phyloP scores from a whole-genome alignment of 257 asterid genomes.

The Osmanthus fragrans region DNA sequence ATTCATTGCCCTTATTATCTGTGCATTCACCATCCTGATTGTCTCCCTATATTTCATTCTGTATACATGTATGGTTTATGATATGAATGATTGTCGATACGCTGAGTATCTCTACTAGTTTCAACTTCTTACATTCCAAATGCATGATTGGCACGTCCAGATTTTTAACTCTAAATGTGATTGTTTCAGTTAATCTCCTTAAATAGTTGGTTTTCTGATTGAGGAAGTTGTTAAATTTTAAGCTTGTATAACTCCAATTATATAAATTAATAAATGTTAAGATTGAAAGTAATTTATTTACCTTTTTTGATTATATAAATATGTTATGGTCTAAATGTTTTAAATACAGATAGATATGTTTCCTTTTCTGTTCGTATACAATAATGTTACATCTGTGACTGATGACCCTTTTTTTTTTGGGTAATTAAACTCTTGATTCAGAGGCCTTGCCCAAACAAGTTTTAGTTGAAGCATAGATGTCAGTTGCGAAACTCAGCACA shows the following conservation, averaged over 20 bases:
- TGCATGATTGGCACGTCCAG: conserved; percentile 2
- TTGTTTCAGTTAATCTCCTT: background rate
- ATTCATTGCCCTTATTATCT: background rate
- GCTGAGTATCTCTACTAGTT: background rate
- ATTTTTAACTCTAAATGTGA: background rate
- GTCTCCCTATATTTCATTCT: background rate
- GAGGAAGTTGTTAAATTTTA: background rate
- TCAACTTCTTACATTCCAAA: background rate
- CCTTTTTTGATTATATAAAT: conserved; percentile 3
- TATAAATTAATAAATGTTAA: background rate
- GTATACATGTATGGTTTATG: background rate
- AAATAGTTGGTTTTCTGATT: conserved; percentile 11
- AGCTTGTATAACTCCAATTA: background rate
- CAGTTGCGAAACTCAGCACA: conserved; percentile 60
- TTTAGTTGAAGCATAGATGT: conserved; percentile 52
- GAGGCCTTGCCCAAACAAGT: conserved; percentile 31
- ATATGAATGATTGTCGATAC: background rate
- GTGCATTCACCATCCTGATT: background rate
- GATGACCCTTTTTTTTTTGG: background rate
- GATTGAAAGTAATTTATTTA: background rate
- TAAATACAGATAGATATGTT: background rate
- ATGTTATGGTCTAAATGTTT: conserved; percentile 7
- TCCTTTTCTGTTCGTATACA: background rate
- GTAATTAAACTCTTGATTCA: conserved; percentile 26
- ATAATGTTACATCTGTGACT: background rate